Base-by-base conservation (phyloP, 371 early-diverging fungal genomes). In the Haplosporangium sp. region DNA sequence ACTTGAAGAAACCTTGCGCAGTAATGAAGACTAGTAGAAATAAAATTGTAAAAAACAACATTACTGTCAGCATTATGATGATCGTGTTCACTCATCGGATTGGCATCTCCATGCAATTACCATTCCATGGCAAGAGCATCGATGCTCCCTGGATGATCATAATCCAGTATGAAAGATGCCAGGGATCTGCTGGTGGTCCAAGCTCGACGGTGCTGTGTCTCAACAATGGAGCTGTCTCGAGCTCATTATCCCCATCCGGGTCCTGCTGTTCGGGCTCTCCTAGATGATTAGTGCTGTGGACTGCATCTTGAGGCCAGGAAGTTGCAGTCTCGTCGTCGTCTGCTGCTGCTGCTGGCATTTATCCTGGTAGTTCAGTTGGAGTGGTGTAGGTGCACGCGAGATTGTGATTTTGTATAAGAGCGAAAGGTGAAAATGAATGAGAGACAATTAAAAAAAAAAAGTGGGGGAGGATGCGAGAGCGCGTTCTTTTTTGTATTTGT, bases 101-200 rank as follows among this genome's bases (percentile, higher is more conserved):
- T 29, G 29, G 29, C 29, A 29, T 42, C 16, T 20, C 16, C 23
- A 21, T 18, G 43, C n/a, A 47, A 37, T 67, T 86, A 91, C 91
- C 90, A 82, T 94, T 94, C 94, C 94, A 94, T 16, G 93, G 92
- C 14, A 94, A 77, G 37, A 94, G 82, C 84, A 92, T 91, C 9
- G 92, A 88, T 18, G 92, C 73, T 11, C 94, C 94, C 71, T 90
- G 91, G 11, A 91, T 66, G 58, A 91, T 87, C 65, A 92, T 92
- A 57, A 92, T 82, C 81, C 87, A 77, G 60, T 85, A 82, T 12
- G 71, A 76, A 18, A 76, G 36, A 43, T 10, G 71, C 71, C 60
- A 69, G 6, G 71, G 67, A 46, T 76, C 77, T 16, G 67, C 63
- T 50, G 77, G 77, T 59, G 77, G 77, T 29, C 71, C 77, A n/a